These are phyloP conservation scores for Polytrichum commune DNA, from an alignment of 225 moss, liverwort and hornwort genomes.

Conservation along the genomic window DNA sequence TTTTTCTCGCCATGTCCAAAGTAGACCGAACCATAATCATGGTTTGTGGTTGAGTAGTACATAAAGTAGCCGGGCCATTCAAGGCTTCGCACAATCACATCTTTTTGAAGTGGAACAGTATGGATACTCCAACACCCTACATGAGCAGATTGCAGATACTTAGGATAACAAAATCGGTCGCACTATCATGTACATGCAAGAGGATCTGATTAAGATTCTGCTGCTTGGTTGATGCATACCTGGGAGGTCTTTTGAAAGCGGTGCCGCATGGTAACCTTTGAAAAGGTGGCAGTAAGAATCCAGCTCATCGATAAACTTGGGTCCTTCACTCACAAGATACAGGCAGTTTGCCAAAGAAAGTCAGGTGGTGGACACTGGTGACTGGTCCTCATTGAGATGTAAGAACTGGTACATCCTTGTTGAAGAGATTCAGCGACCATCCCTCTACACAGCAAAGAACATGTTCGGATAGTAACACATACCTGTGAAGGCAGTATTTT, in stretches of 20 bases:
- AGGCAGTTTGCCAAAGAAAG: neutral
- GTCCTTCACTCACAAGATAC: conserved; percentile 30
- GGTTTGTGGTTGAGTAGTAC: conserved; percentile 68
- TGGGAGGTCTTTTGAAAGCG: conserved; percentile 75
- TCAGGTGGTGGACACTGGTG: no score
- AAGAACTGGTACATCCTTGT: no score
- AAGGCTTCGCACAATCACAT: conserved; percentile 70
- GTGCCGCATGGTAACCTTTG: conserved; percentile 68
- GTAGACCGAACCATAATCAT: conserved; percentile 81
- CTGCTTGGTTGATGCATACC: conserved; percentile 29
- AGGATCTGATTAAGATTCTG: neutral
- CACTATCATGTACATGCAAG: neutral
- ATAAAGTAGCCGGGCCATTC: conserved; percentile 86
- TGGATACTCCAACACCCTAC: conserved; percentile 84
- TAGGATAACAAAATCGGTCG: neutral
- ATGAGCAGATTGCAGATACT: neutral
- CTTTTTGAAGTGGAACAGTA: conserved; percentile 63
- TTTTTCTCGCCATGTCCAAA: conserved; percentile 91
- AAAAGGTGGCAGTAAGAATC: conserved; percentile 94
- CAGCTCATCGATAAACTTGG: conserved; percentile 71
- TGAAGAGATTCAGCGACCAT: no score
- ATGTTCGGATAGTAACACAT: no score
- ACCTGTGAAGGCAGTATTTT: conserved; percentile 79
- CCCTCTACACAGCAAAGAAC: neutral
- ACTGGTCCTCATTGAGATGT: no score